Percentiles rank a stretch among this genome's conserved stretches.
Conservation (phyloP, 2,329 filamentous ascomycete species). For the Neospermospora avenae region DNA sequence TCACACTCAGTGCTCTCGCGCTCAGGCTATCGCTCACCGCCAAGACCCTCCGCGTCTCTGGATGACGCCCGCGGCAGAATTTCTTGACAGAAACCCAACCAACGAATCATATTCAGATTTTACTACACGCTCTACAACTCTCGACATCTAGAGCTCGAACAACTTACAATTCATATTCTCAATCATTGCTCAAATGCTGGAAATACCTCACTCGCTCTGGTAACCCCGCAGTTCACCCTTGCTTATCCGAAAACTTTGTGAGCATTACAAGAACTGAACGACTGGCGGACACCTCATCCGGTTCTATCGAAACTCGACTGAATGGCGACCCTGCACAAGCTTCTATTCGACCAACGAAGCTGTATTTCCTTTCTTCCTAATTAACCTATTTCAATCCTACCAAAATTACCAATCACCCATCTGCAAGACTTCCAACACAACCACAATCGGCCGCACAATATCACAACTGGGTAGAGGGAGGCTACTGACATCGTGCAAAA, state of each 20-base stretch:
- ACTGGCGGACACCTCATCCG: neutral
- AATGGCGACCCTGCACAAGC: constrained; percentile 29
- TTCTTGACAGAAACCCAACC: neutral
- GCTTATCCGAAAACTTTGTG: neutral
- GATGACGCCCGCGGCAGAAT: constrained; percentile 9
- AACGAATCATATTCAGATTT: constrained; percentile 4
- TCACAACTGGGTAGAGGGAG: neutral
- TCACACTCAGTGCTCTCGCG: too few relatives aligned
- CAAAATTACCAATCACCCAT: neutral
- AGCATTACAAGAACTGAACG: neutral
- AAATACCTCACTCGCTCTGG: neutral
- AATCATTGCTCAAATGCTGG: neutral
- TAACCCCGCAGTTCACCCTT: neutral
- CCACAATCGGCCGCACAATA: neutral
- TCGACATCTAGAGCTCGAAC: constrained; percentile 10
- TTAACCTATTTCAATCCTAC: constrained; percentile 15
- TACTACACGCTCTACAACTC: constrained; percentile 4
- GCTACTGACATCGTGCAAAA: neutral
- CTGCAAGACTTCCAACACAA: neutral
- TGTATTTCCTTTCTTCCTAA: constrained; percentile 27
- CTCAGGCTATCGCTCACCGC: neutral
- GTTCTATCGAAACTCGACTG: constrained; percentile 15
- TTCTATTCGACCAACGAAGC: constrained; percentile 29
- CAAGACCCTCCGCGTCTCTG: neutral
- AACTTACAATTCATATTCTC: neutral